A percentile compares a stretch with the other conserved stretches of the same genome.
These are phyloP conservation scores for Acanthamoeba royreba DNA, from an alignment of 208 protist species.

Conservation along the genomic window DNA sequence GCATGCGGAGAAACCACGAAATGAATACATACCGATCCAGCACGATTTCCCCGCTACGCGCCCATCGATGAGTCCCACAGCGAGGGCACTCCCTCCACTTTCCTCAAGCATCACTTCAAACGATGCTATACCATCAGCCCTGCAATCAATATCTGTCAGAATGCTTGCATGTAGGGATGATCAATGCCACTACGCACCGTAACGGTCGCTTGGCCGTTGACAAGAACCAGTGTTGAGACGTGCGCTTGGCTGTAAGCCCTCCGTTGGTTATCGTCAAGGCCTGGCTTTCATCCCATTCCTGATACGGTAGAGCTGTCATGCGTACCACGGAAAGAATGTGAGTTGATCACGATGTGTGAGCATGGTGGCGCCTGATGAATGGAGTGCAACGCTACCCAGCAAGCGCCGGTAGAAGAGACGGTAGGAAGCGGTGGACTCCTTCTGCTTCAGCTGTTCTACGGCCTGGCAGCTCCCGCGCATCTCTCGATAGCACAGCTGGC, in stretches of 20 bases:
- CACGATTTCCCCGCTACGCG: background rate
- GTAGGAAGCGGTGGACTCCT: background rate
- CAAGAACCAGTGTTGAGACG: no score
- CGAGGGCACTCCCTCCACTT: background rate
- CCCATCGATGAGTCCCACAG: background rate
- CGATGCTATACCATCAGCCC: background rate
- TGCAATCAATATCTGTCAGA: background rate
- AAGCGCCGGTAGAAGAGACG: background rate
- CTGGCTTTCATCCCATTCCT: background rate
- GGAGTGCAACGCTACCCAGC: no score
- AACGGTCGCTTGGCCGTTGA: no score
- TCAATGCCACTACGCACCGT: no score
- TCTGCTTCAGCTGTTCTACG: background rate
- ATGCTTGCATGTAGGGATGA: background rate
- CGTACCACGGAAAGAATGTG: background rate
- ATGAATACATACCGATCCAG: background rate
- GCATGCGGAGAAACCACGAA: no score
- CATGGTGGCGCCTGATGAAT: no score
- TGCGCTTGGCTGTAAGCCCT: background rate
- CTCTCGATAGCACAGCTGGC: background rate
- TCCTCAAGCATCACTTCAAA: background rate
- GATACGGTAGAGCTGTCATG: background rate
- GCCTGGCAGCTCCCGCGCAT: background rate
- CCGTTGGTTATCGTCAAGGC: background rate
- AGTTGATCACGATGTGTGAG: background rate